Conservation (phyloP, 352 stramenopile species). For the Phytopythium boreale region DNA sequence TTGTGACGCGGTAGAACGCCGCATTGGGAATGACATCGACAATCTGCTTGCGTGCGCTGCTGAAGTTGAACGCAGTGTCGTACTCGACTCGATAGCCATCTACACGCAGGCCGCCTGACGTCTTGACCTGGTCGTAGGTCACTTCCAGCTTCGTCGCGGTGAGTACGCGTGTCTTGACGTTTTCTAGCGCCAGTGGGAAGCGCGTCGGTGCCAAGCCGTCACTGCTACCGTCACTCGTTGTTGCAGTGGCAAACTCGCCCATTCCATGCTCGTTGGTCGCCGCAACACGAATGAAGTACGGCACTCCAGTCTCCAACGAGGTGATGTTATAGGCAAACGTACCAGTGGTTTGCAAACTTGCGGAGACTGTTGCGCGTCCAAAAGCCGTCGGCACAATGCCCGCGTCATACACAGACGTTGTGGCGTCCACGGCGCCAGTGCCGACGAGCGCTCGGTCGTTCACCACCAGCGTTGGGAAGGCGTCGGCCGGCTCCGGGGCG, state of each 20-base stretch:
- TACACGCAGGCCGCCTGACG: slow-evolving; percentile 52
- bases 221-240: slow-evolving; percentile 8
- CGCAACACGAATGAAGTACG: slow-evolving; percentile 81
- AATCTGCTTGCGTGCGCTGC: slow-evolving; percentile 14
- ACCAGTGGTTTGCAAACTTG: slow-evolving; percentile 4
- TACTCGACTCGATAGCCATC: slow-evolving; percentile 58
- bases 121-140: slow-evolving; percentile 54
- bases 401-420: slow-evolving; percentile 13
- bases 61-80: slow-evolving; percentile 34
- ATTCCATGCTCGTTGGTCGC: slow-evolving; percentile 81
- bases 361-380: slow-evolving; percentile 23
- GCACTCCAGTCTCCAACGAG: slow-evolving; percentile 38
- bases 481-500: slow-evolving; percentile 3
- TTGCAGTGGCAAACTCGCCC: slow-evolving; percentile 53
- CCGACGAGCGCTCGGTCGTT: slow-evolving; percentile 51
- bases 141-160: slow-evolving; percentile 44
- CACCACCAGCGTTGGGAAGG: slow-evolving; percentile 39
- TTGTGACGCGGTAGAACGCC: slow-evolving; percentile 65
- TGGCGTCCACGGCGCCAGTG: slow-evolving; percentile 23
- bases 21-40: slow-evolving; percentile 28
- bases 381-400: slow-evolving; percentile 42
- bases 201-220: slow-evolving; percentile 43
- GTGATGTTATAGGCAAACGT: slow-evolving; percentile 54
- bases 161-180: slow-evolving; percentile 32
- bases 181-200: slow-evolving; percentile 43